These are phyloP conservation scores for Micractinium sp. DNA, from an alignment of 139 green algal genomes.

Conservation along the genomic window DNA sequence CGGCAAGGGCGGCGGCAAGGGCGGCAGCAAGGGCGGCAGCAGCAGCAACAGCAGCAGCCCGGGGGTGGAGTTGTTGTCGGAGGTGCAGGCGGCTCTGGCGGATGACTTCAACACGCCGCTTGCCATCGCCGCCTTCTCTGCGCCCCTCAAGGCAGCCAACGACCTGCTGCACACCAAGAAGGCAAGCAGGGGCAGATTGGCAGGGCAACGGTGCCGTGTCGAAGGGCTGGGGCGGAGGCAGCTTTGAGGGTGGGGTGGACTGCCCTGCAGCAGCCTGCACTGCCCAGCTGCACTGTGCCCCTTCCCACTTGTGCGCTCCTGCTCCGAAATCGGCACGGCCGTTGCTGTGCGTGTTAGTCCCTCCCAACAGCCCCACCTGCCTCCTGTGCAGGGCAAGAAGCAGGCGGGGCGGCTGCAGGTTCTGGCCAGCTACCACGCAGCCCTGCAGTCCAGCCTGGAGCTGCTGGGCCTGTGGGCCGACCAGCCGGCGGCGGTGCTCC, in stretches of 20 bases:
- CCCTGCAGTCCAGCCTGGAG: slow-evolving; percentile 46
- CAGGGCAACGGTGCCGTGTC: too few species aligned
- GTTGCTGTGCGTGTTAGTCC: too few species aligned
- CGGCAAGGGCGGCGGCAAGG: slow-evolving; percentile 1
- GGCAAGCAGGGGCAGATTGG: neutral
- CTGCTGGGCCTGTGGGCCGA: slow-evolving; percentile 50
- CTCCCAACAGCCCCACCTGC: too few species aligned
- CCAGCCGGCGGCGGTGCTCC: slow-evolving; percentile 12
- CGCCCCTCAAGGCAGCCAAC: slow-evolving; percentile 84
- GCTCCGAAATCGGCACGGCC: too few species aligned
- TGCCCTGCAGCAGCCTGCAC: neutral
- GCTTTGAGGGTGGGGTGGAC: too few species aligned
- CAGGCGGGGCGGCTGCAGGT: slow-evolving; percentile 39
- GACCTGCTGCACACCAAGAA: slow-evolving; percentile 80
- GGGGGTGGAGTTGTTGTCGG: slow-evolving; percentile 14
- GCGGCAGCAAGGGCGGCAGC: neutral
- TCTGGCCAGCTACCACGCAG: slow-evolving; percentile 41
- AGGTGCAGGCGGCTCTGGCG: slow-evolving; percentile 58
- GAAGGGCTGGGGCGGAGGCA: too few species aligned
- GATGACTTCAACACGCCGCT: slow-evolving; percentile 94
- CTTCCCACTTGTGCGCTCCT: too few species aligned
- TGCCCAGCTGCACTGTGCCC: neutral
- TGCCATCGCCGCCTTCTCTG: slow-evolving; percentile 75
- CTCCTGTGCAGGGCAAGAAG: slow-evolving; percentile 59
- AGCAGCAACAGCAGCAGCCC: neutral